These are phyloP conservation scores for Myrica gale DNA, from an alignment of 306 rosid species.

Conservation along the genomic window DNA sequence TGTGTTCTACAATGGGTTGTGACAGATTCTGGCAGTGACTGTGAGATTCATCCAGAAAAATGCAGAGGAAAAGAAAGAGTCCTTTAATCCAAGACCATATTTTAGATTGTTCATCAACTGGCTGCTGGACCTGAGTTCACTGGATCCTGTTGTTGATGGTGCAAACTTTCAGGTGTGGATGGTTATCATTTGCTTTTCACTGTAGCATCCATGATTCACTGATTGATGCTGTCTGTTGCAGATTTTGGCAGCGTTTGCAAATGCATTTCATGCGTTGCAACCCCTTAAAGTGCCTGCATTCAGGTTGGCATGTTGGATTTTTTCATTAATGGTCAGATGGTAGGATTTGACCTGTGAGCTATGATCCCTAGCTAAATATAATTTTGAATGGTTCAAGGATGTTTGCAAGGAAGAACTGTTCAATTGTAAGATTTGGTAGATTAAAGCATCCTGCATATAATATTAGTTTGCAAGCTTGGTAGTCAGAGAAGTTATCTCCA, in stretches of 20 bases:
- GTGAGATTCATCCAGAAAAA: constrained; percentile 73
- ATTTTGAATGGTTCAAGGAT: too few species aligned
- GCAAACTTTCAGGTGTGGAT: constrained; percentile 83
- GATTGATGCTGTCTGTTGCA: constrained; percentile 38
- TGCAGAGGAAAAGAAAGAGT: constrained; percentile 83
- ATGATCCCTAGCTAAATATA: constrained; percentile 3
- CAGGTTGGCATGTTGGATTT: constrained; percentile 52
- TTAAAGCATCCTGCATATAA: background rate
- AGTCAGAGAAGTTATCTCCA: background rate
- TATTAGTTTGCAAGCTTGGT: background rate
- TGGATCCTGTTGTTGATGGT: constrained; percentile 82
- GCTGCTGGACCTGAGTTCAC: constrained; percentile 86
- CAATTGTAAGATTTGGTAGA: background rate
- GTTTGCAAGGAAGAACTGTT: background rate
- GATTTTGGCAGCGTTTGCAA: constrained; percentile 81
- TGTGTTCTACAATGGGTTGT: constrained; percentile 27
- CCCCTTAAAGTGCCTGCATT: constrained; percentile 91
- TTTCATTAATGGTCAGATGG: background rate
- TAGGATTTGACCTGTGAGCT: constrained; percentile 9
- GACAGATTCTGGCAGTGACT: constrained; percentile 77
- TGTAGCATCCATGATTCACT: constrained; percentile 21
- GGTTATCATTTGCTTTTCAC: constrained; percentile 12
- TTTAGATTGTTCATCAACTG: constrained; percentile 89
- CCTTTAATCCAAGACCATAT: constrained; percentile 83
- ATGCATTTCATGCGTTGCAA: constrained; percentile 89